phyloP scores from a whole-genome alignment of 1,284 basidiomycete genomes.

The Ceratobasidium sp. region DNA sequence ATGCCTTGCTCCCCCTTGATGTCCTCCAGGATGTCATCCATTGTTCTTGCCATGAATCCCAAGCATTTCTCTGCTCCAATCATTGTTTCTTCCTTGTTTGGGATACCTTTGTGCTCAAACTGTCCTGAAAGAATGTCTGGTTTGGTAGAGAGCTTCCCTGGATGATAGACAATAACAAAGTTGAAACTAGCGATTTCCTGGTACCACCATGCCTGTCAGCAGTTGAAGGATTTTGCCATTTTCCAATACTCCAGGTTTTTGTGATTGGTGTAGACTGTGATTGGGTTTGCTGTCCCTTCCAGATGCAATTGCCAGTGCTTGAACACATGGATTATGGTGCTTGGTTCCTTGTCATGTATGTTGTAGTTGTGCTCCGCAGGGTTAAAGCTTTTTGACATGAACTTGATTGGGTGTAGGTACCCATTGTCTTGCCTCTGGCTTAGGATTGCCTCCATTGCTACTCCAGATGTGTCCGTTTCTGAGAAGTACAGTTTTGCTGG shows the following conservation, averaged over 20 bases:
- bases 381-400: constrained; percentile 8
- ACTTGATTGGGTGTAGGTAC: constrained; percentile 38
- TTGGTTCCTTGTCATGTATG: constrained; percentile 50
- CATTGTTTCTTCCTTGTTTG: neutral
- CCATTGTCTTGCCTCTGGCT: constrained; percentile 39
- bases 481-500: constrained; percentile 4
- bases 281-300: constrained; percentile 35
- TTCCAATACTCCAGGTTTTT: too few relatives aligned
- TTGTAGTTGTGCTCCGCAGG: constrained; percentile 48
- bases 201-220: neutral
- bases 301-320: constrained; percentile 34
- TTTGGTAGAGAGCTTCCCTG: constrained; percentile 42
- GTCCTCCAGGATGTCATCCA: neutral
- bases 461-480: constrained; percentile 29
- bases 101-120: neutral
- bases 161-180: neutral
- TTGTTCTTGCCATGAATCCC: neutral
- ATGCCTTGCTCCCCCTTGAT: neutral
- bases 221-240: constrained; percentile 42
- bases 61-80: neutral
- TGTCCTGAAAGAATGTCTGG: neutral
- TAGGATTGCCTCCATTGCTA: constrained; percentile 36
- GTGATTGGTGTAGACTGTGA: constrained; percentile 23
- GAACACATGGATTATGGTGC: constrained; percentile 34
- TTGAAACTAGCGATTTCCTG: neutral